Percentiles rank a stretch among this genome's conserved stretches.
Evolutionary conservation across 805 yeast species (phyloP).

Genomic region (Debaryomyces hansenii): DNA sequence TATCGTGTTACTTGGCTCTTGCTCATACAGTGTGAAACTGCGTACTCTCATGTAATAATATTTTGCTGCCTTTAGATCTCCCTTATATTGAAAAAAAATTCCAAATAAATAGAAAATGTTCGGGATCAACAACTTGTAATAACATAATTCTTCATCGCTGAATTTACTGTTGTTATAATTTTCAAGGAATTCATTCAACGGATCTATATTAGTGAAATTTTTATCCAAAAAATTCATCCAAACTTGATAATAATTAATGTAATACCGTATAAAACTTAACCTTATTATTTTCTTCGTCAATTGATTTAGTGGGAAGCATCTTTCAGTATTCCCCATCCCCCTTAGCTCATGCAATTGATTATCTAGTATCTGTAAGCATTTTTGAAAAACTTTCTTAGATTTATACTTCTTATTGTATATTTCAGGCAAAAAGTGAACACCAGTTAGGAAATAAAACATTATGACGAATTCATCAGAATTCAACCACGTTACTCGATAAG

Average conservation of each 20-base stretch:
- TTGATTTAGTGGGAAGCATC: conserved; percentile 17
- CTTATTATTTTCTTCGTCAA: conserved; percentile 24
- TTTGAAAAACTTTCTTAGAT: conserved; percentile 35
- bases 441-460: conserved; percentile 42
- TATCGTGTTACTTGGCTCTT: neutral
- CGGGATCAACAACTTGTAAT: conserved; percentile 37
- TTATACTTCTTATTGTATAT: conserved; percentile 33
- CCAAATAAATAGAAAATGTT: conserved; percentile 41
- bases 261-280: conserved; percentile 26
- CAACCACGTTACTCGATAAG: conserved; percentile 40
- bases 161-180: conserved; percentile 36
- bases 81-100: conserved; percentile 34
- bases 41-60: conserved; percentile 39
- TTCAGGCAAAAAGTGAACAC: conserved; percentile 36
- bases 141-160: conserved; percentile 38
- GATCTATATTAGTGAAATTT: conserved; percentile 20
- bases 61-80: conserved; percentile 37
- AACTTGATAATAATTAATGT: conserved; percentile 34
- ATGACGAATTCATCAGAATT: conserved; percentile 43
- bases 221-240: conserved; percentile 34
- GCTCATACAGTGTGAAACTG: conserved; percentile 11
- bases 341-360: conserved; percentile 18
- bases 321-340: conserved; percentile 4
- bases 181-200: conserved; percentile 32
- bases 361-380: conserved; percentile 33